phyloP scores from a whole-genome alignment of 768 basidiomycete genomes.

The Serendipita indica region DNA sequence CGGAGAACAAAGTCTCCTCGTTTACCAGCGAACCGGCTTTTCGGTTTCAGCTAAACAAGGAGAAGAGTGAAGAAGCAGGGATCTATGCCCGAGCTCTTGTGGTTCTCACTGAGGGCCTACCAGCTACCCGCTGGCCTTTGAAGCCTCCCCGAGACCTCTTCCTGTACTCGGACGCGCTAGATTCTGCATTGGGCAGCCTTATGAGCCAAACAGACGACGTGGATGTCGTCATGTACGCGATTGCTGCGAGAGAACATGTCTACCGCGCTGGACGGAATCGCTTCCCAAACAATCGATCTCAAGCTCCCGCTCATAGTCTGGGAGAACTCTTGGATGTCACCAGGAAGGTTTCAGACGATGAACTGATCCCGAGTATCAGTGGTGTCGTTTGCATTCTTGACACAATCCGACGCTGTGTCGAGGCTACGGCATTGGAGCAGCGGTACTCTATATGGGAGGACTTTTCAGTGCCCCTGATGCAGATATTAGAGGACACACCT shows the following conservation, averaged over 20 bases:
- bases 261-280: background rate
- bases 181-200: background rate
- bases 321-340: background rate
- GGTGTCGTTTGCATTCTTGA: background rate
- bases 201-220: background rate
- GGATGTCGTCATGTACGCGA: background rate
- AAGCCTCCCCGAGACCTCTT: background rate
- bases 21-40: background rate
- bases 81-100: background rate
- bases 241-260: background rate
- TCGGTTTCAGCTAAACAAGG: conserved; percentile 3
- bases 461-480: background rate
- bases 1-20: background rate
- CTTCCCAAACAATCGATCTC: background rate
- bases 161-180: background rate
- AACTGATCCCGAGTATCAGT: conserved; percentile 3
- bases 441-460: conserved; percentile 1
- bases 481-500: background rate
- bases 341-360: background rate
- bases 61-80: conserved; percentile 5
- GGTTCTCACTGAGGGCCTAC: background rate
- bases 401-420: conserved; percentile 1
- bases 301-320: background rate
- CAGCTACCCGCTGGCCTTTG: background rate
- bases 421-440: conserved; percentile 2